Evolutionary conservation across 73 alveolate genomes (phyloP).

Genomic region (Paramecium sexaurelia): DNA sequence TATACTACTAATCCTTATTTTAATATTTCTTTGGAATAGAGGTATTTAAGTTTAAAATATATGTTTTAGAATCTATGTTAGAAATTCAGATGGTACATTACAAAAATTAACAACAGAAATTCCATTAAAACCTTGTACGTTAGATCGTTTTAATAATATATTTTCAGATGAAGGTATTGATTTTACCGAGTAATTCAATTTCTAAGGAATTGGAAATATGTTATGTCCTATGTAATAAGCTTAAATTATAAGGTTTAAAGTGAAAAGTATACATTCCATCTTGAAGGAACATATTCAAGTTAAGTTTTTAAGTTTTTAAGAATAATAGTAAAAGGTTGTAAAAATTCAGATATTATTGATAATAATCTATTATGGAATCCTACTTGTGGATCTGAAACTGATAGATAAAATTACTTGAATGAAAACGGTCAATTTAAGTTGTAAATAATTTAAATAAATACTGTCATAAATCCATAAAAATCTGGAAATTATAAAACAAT

Average conservation of each 20-base stretch:
- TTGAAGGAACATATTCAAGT: not conserved
- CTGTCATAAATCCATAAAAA: not conserved
- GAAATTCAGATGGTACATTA: not conserved
- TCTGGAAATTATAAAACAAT: not conserved
- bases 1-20: conserved; percentile 19
- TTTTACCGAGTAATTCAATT: not conserved
- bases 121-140: not conserved
- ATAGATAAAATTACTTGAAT: not conserved
- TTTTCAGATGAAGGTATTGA: not conserved
- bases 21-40: not conserved
- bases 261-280: not conserved
- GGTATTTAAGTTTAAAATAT: not conserved
- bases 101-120: not conserved
- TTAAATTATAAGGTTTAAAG: not conserved
- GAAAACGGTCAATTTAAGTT: not conserved
- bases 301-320: not conserved
- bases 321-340: not conserved
- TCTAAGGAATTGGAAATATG: not conserved
- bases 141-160: not conserved
- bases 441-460: not conserved
- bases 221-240: not conserved
- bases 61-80: not conserved
- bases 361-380: not conserved
- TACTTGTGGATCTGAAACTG: not conserved
- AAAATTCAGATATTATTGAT: not conserved